Evolutionary conservation across 768 basidiomycete genomes (phyloP).

Genomic region (Cantharellus anzutake): DNA sequence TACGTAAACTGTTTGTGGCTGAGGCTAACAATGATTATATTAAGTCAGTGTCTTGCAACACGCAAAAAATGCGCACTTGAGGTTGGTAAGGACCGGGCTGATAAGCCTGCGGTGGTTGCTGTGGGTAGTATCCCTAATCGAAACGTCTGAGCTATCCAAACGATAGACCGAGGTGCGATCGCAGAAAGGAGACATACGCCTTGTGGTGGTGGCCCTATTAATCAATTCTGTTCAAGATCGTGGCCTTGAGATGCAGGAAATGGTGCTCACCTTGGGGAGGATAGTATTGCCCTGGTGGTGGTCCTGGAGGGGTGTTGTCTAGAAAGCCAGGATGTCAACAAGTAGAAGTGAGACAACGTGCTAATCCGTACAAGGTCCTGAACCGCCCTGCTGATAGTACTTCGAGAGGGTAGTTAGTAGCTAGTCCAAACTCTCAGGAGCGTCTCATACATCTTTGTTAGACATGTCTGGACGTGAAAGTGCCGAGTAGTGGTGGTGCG

Average conservation of each 20-base stretch:
- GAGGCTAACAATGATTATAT: neutral
- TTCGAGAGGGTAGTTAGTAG: neutral
- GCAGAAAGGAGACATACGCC: neutral
- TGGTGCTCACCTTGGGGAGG: neutral
- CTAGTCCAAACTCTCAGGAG: neutral
- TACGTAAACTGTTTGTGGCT: neutral
- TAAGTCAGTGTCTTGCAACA: neutral
- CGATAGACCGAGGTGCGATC: neutral
- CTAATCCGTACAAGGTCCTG: neutral
- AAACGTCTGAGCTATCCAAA: neutral
- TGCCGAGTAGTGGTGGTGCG: neutral
- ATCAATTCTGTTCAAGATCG: neutral
- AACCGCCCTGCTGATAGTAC: neutral
- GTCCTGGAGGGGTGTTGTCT: neutral
- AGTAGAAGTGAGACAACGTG: neutral
- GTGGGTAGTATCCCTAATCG: neutral
- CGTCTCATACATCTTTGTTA: neutral
- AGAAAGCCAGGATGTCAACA: neutral
- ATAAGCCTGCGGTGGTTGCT: neutral
- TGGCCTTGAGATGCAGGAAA: neutral
- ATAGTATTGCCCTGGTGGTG: neutral
- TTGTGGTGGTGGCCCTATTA: neutral
- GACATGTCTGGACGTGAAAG: neutral
- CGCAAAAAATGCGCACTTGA: neutral
- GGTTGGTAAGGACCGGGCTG: neutral